Conservation (phyloP, 768 basidiomycete species). For the Naganishia vishniacii region DNA sequence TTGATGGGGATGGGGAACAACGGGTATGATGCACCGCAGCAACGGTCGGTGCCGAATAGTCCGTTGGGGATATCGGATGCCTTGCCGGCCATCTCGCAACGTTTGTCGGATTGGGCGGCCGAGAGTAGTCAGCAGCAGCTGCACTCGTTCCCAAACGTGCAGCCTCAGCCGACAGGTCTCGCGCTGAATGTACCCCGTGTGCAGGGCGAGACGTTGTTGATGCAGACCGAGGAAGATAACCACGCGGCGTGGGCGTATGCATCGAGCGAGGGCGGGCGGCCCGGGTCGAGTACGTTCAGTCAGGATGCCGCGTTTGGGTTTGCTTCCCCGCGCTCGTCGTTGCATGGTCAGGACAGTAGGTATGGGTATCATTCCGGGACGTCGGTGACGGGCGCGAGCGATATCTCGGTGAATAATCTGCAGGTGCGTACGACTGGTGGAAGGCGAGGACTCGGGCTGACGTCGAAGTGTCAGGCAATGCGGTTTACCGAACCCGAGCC, state of each 20-base stretch:
- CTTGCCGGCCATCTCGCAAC: slow-evolving; percentile 28
- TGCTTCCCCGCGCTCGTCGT: slow-evolving; percentile 7
- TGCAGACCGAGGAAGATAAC: neutral
- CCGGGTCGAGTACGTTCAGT: slow-evolving; percentile 4
- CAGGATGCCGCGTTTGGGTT: slow-evolving; percentile 17
- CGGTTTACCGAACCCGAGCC: slow-evolving; percentile 23
- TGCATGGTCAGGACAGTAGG: slow-evolving; percentile 1
- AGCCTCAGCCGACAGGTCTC: slow-evolving; percentile 15
- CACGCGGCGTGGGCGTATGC: slow-evolving; percentile 15
- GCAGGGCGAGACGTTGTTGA: neutral
- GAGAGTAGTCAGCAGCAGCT: slow-evolving; percentile 11
- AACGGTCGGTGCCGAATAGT: neutral
- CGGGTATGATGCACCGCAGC: neutral
- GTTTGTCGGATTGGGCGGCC: slow-evolving; percentile 26
- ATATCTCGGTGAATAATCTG: slow-evolving; percentile 9
- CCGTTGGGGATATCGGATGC: slow-evolving; percentile 19
- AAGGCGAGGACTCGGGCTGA: neutral
- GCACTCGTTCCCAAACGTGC: neutral
- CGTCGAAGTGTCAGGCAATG: neutral
- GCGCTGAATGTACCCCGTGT: slow-evolving; percentile 1
- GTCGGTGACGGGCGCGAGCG: slow-evolving; percentile 1
- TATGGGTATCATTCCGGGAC: slow-evolving; percentile 12
- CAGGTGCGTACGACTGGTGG: neutral
- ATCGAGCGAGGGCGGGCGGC: slow-evolving; percentile 9
- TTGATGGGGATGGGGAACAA: slow-evolving; percentile 6